Conservation (phyloP, 139 green algal genomes). For the Coelastrella sp. region DNA sequence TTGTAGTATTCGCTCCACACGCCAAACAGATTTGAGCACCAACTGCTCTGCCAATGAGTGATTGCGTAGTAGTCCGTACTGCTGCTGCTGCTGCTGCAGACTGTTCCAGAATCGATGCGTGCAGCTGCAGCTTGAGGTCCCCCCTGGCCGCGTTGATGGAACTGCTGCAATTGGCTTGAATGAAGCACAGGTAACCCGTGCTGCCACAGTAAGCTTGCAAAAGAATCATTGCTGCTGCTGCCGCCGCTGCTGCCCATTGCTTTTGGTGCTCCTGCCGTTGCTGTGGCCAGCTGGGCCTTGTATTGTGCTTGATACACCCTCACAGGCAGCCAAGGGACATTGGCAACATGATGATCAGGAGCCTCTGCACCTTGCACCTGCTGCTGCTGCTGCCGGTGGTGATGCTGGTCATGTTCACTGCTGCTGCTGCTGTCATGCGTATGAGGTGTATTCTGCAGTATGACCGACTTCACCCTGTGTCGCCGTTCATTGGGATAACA, state of each 20-base stretch:
- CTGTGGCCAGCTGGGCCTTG: conserved; percentile 10
- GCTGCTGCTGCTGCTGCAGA: conserved; percentile 4
- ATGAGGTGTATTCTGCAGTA: neutral
- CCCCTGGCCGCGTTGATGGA: neutral
- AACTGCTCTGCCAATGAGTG: neutral
- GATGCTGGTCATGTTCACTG: neutral
- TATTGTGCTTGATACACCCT: conserved; percentile 43
- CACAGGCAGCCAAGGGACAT: conserved; percentile 52
- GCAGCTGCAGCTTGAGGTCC: neutral
- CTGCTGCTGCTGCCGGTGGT: neutral
- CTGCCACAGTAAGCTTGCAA: conserved; percentile 19
- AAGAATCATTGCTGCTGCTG: neutral
- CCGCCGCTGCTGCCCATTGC: neutral
- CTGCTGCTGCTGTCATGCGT: neutral
- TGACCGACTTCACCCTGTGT: conserved; percentile 55
- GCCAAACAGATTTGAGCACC: conserved; percentile 20
- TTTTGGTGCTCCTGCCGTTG: conserved; percentile 18
- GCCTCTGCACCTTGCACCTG: neutral
- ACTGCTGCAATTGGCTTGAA: neutral
- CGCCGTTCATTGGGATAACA: conserved; percentile 76
- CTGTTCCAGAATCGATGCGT: neutral
- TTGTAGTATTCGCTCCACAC: conserved; percentile 61
- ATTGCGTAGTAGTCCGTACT: neutral
- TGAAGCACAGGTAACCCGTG: conserved; percentile 1
- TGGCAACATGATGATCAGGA: neutral